Conservation (phyloP, 129 eudicot genomes). For the Scalesia atractyloides region DNA sequence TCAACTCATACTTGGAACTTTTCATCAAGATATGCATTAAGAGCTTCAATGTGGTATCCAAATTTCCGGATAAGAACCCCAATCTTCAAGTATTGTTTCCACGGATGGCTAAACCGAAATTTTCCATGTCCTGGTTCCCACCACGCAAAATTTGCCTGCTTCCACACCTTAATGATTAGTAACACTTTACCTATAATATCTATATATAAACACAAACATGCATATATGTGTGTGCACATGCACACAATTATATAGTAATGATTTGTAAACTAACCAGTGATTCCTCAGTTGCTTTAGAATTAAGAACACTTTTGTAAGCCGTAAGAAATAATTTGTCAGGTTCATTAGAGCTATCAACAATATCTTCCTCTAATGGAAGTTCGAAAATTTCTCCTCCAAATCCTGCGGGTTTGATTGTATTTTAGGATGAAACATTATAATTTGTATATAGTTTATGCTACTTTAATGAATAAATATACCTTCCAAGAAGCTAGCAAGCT, state of each 20-base stretch:
- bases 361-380: conserved; percentile 22
- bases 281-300: conserved; percentile 65
- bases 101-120: conserved; percentile 66
- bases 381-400: conserved; percentile 41
- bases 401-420: conserved; percentile 33
- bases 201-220: background rate
- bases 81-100: conserved; percentile 73
- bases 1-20: conserved; percentile 46
- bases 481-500: conserved; percentile 57
- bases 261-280: conserved; percentile 48
- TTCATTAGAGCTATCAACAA: conserved; percentile 13
- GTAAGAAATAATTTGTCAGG: conserved; percentile 24
- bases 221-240: background rate
- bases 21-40: conserved; percentile 52
- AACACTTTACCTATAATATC: background rate
- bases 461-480: conserved; percentile 35
- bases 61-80: conserved; percentile 62
- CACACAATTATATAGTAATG: background rate
- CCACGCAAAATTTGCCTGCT: conserved; percentile 80
- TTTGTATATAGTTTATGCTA: background rate
- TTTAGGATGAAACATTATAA: background rate
- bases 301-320: conserved; percentile 59
- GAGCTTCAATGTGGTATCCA: conserved; percentile 70
- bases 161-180: background rate
- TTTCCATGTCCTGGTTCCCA: conserved; percentile 92